Evolutionary conservation across 441 rosid genomes (phyloP), one percentile per base, ranked within the genome.

Genomic region (Jatropha podagrica): DNA sequence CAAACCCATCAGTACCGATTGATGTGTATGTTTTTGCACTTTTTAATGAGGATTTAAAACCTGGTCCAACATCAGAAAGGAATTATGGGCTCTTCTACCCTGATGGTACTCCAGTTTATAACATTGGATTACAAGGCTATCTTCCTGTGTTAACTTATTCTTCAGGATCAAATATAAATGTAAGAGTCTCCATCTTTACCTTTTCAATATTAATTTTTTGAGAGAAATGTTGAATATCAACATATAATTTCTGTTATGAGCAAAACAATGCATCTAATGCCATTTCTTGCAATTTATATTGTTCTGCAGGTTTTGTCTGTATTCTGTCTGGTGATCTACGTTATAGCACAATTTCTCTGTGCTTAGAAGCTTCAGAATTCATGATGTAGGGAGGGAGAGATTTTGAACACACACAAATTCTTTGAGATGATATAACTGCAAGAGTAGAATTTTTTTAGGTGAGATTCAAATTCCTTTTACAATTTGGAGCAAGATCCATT

Each of bases 31-130:
- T 93, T 64, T 93, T 93, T 56, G 98, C 98, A 1, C 86, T 93
- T 26, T 93, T 93, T 70, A 93, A 90, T 37, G 98, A 93, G 86
- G 79, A 93, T 81, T 67, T 90, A 74, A 93, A 93, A 82, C 88
- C 93, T 10, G 98, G 95, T 72, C 93, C 95, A 3, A 71, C 81
- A 5, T 93, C 98, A 0, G 98, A 93, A 83, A 87, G 97, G 83
- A 93, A 93, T 71, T 93, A 93, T 65, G 98, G 98, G 0, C 84
- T 93, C 12, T 89, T 83, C 69, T 89, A 90, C 67, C 97, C 98
- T 5, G 83, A 93, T 78, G 94, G 92, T 40, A 85, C 83, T 18
- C 91, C 95, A 42, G 98, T 93, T 72, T 93, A 91, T 40, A 84
- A 86, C 82, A 81, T 88, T 58, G 97, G 98, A 60, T 65, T 89